Evolutionary conservation across 202 grass and related monocot species (phyloP).

Genomic region (Setaria italica): DNA sequence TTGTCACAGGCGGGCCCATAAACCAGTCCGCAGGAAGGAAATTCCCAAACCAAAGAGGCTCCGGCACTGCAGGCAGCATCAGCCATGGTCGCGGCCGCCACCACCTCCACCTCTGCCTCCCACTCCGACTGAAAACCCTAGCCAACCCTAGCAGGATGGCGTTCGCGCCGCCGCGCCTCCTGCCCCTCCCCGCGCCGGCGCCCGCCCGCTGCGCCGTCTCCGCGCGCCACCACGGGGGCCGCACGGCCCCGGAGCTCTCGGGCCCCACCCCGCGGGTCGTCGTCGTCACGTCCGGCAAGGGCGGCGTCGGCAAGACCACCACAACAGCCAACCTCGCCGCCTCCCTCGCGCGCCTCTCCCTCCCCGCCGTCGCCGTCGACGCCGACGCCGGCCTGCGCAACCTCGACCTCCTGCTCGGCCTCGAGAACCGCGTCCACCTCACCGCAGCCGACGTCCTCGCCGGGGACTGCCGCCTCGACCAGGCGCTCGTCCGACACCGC

Average conservation of each 20-base stretch:
- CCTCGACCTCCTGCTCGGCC: conserved; percentile 90
- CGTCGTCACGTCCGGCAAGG: conserved; percentile 92
- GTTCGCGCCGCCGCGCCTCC: conserved; percentile 46
- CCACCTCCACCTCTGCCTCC: not conserved
- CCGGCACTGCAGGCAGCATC: not conserved
- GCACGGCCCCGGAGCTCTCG: conserved; percentile 69
- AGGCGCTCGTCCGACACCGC: conserved; percentile 86
- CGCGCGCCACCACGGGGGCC: conserved; percentile 32
- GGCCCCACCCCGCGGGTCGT: conserved; percentile 86
- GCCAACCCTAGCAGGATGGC: conserved; percentile 43
- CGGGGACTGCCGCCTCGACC: conserved; percentile 94
- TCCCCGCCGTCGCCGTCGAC: conserved; percentile 77
- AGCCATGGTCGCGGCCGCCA: conserved; percentile 45
- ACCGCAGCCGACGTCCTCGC: conserved; percentile 92
- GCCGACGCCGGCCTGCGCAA: conserved; percentile 90
- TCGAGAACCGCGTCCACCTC: conserved; percentile 87
- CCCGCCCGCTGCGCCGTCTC: conserved; percentile 12
- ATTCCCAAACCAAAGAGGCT: no score
- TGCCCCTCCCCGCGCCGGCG: conserved; percentile 19
- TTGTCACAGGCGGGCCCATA: no score
- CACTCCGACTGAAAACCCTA: not conserved
- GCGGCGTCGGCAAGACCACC: conserved; percentile 95
- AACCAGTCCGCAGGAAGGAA: not conserved
- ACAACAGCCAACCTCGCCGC: conserved; percentile 86
- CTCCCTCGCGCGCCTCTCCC: conserved; percentile 81